Base-by-base conservation (phyloP, 768 basidiomycete species). In the Boletus huronensis region DNA sequence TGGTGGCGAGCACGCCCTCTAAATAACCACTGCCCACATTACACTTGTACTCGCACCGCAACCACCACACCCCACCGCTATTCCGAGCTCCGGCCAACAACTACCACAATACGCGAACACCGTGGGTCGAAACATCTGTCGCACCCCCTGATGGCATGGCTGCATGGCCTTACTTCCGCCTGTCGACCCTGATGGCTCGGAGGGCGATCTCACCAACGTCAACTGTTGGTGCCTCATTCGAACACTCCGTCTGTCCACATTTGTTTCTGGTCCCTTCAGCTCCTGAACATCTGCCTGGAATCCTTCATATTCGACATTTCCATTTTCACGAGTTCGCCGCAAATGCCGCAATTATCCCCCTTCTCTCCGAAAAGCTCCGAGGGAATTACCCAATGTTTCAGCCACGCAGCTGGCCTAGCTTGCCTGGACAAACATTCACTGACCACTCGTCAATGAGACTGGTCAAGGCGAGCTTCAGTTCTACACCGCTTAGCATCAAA, bases 311-410 rank as follows among this genome's bases (percentile, higher is more conserved):
- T 48, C 31, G 48, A 53, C 36, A 35, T 50, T 26, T 43, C 50
- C 54, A 25, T 45, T 64, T 52, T 58, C 55, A 58, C 56, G 26
- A 34, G 38, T 32, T 51, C 53, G 45, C 60, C 63, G 39, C 56
- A 63, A 36, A 45, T 54, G 32, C 61, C 64, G 57, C 63, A 45
- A 66, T 53, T 25, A 41, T 25, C 51, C 28, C 43, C 51, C 48
- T 52, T 52, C 40, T 43, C 50, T 55, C 53, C 46, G 40, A 66
- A 64, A 55, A 38, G 16, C 23, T 41, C 64, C 64, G 61, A 61
- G 43, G 43, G 34, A 55, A 55, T 53, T 39, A 28, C 53, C 28
- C 48, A 9, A 57, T 29, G 45, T 28, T 32, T 35, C 36, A 48
- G 48, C 42, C 39, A 25, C 50, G 13, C 41, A 32, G 29, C 35